These are phyloP conservation scores for Sugiyamaella castrensis DNA, from an alignment of 1,139 yeast genomes.

Conservation along the genomic window DNA sequence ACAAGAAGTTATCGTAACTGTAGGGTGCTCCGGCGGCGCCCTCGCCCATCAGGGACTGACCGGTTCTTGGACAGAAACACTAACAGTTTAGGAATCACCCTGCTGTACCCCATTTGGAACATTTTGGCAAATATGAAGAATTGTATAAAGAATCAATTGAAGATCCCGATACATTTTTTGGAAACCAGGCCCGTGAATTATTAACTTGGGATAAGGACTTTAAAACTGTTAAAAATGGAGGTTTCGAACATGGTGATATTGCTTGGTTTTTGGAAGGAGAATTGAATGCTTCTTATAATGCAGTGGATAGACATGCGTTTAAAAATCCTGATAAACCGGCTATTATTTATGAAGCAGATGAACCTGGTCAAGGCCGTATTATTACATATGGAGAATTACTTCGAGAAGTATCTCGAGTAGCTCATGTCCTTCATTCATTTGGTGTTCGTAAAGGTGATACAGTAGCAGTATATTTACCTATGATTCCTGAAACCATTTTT, in stretches of 20 bases:
- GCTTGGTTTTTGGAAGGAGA: slow-evolving; percentile 95
- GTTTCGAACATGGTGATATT: slow-evolving; percentile 70
- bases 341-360: slow-evolving; percentile 92
- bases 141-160: slow-evolving; percentile 74
- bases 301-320: slow-evolving; percentile 94
- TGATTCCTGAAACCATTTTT: slow-evolving; percentile 91
- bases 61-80: not conserved
- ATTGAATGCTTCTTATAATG: slow-evolving; percentile 88
- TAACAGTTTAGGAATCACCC: slow-evolving; percentile 33
- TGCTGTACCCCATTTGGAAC: slow-evolving; percentile 37
- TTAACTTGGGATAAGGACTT: slow-evolving; percentile 85
- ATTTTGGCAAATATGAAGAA: slow-evolving; percentile 62
- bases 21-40: too few relatives aligned
- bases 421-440: slow-evolving; percentile 80
- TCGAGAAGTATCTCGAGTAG: slow-evolving; percentile 81
- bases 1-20: too few relatives aligned
- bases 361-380: slow-evolving; percentile 63
- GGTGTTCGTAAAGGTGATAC: slow-evolving; percentile 92
- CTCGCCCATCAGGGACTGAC: too few relatives aligned
- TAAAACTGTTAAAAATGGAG: slow-evolving; percentile 62
- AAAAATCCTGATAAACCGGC: slow-evolving; percentile 81
- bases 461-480: slow-evolving; percentile 93
- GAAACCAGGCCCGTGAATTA: slow-evolving; percentile 71
- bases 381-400: slow-evolving; percentile 84
- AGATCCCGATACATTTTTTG: slow-evolving; percentile 82